Evolutionary conservation across 2,329 filamentous ascomycete genomes (phyloP).

Genomic region (Acrocalymma vagum): DNA sequence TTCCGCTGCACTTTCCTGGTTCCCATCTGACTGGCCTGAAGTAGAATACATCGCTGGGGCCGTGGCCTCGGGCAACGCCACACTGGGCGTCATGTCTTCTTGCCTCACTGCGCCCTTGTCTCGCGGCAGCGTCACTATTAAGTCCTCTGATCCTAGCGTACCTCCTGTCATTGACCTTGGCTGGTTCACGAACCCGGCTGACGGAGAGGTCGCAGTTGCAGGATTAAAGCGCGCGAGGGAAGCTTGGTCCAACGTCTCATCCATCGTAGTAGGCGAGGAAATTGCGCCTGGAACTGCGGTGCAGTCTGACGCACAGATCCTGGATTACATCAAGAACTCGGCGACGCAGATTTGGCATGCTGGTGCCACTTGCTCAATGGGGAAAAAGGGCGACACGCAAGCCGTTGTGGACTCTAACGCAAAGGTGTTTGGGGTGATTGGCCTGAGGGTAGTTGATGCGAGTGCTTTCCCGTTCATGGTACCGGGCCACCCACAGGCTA

Average conservation of each 20-base stretch:
- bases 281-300: conserved; percentile 25
- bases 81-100: conserved; percentile 47
- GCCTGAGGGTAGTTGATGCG: conserved; percentile 43
- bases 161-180: conserved; percentile 44
- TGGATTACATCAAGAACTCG: conserved; percentile 16
- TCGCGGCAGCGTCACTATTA: conserved; percentile 45
- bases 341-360: conserved; percentile 29
- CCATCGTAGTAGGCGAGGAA: conserved; percentile 28
- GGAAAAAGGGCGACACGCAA: conserved; percentile 28
- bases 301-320: conserved; percentile 28
- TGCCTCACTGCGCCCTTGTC: conserved; percentile 48
- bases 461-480: conserved; percentile 46
- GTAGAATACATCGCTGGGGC: conserved; percentile 39
- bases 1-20: conserved; percentile 39
- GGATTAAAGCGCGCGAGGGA: conserved; percentile 40
- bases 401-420: conserved; percentile 44
- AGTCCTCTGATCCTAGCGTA: conserved; percentile 27
- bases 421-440: conserved; percentile 38
- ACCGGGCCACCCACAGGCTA: conserved; percentile 23
- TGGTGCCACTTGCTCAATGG: conserved; percentile 35
- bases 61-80: conserved; percentile 33
- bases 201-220: conserved; percentile 41
- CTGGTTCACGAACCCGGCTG: conserved; percentile 43
- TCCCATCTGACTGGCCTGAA: conserved; percentile 34
- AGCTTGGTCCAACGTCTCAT: conserved; percentile 2